phyloP scores from a whole-genome alignment of 306 rosid species.

The Quercus berberidifolia region DNA sequence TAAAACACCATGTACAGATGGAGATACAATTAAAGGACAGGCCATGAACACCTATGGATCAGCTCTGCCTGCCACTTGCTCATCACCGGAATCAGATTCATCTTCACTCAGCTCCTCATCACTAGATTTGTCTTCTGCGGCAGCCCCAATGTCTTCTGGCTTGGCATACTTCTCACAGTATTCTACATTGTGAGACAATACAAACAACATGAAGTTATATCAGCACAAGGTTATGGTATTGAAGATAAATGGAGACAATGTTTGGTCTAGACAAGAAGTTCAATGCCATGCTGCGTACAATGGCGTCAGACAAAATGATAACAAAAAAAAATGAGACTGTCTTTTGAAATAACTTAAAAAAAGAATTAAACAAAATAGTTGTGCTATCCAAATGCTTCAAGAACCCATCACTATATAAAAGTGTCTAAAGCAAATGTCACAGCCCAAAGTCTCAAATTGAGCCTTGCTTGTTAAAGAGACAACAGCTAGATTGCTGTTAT shows the following conservation, averaged over 20 bases:
- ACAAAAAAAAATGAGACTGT: too few species aligned
- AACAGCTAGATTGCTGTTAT: too few species aligned
- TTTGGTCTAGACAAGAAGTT: too few species aligned
- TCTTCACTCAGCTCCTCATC: slow-evolving; percentile 54
- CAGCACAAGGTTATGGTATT: neutral
- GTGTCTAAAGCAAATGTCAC: too few species aligned
- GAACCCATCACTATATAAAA: too few species aligned
- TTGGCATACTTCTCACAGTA: slow-evolving; percentile 54
- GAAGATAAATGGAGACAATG: neutral
- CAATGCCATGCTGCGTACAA: too few species aligned
- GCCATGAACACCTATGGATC: slow-evolving; percentile 35
- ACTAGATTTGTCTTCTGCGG: slow-evolving; percentile 46
- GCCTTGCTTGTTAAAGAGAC: too few species aligned
- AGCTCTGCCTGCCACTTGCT: slow-evolving; percentile 53
- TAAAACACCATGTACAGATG: slow-evolving; percentile 40
- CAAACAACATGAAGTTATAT: neutral
- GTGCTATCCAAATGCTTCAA: too few species aligned
- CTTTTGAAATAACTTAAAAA: too few species aligned
- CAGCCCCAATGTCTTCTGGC: slow-evolving; percentile 48
- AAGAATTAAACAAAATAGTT: too few species aligned
- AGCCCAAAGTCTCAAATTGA: too few species aligned
- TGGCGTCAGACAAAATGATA: too few species aligned
- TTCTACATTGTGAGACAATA: slow-evolving; percentile 28
- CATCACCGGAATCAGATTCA: slow-evolving; percentile 53
- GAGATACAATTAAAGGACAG: slow-evolving; percentile 10